phyloP scores from a whole-genome alignment of 176 grass and related monocot genomes.

The Avena sativa region DNA sequence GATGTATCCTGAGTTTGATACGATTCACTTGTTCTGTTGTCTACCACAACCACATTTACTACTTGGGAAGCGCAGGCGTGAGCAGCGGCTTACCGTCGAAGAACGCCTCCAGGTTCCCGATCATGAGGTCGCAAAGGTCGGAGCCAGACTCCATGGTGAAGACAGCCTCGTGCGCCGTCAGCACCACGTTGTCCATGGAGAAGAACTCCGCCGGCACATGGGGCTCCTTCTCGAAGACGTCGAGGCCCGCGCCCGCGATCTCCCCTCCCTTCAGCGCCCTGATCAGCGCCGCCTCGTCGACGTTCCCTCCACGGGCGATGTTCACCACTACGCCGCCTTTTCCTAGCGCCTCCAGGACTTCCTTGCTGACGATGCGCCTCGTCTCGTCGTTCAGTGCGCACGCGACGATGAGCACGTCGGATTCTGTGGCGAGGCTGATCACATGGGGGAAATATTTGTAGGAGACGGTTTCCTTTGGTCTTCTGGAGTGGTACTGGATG shows the following conservation, averaged over 20 bases:
- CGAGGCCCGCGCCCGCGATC: constrained; percentile 53
- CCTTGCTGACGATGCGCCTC: constrained; percentile 43
- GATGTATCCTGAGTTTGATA: not conserved
- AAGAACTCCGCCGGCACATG: constrained; percentile 42
- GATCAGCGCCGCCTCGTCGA: constrained; percentile 56
- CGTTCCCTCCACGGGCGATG: constrained; percentile 49
- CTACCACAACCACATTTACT: not conserved
- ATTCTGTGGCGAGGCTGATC: constrained; percentile 36
- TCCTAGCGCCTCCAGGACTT: constrained; percentile 54
- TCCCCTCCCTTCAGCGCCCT: constrained; percentile 31
- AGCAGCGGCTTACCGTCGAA: constrained; percentile 48
- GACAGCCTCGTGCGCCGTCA: constrained; percentile 40
- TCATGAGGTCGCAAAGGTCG: constrained; percentile 8
- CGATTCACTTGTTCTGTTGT: not conserved
- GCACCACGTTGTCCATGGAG: constrained; percentile 64
- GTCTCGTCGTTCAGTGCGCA: constrained; percentile 52
- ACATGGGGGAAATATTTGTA: constrained; percentile 40
- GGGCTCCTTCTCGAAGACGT: constrained; percentile 67
- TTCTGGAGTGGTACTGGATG: constrained; percentile 56
- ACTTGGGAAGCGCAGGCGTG: constrained; percentile 22
- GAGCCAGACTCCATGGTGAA: constrained; percentile 27
- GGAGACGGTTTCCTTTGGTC: not conserved
- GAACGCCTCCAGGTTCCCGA: constrained; percentile 62
- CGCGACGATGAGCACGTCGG: constrained; percentile 45
- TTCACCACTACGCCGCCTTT: constrained; percentile 54